phyloP scores from a whole-genome alignment of 805 yeast species.

The Metschnikowia corniflorae region DNA sequence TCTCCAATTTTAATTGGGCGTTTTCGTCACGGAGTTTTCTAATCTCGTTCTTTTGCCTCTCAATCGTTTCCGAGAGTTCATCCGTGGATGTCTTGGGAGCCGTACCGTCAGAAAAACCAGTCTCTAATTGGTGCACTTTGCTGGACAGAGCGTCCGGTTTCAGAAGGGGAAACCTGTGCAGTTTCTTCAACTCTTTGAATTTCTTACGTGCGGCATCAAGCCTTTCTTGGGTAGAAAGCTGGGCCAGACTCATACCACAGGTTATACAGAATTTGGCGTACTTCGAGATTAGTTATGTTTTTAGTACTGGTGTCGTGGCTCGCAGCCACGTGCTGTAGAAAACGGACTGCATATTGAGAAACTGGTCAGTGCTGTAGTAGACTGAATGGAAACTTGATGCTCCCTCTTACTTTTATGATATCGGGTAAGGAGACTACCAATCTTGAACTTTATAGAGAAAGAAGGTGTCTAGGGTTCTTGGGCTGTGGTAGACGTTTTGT shows the following conservation, averaged over 20 bases:
- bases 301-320: too few species aligned
- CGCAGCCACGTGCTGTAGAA: too few species aligned
- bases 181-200: conserved; percentile 64
- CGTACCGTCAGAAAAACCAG: background rate
- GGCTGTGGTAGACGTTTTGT: too few species aligned
- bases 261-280: too few species aligned
- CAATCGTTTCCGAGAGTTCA: conserved; percentile 25
- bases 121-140: background rate
- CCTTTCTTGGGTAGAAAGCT: conserved; percentile 50
- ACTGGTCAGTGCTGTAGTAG: too few species aligned
- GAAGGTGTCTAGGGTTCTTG: too few species aligned
- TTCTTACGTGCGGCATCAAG: conserved; percentile 73
- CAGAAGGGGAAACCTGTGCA: conserved; percentile 18
- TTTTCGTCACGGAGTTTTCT: conserved; percentile 38
- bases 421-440: too few species aligned
- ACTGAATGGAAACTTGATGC: too few species aligned
- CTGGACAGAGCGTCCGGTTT: background rate
- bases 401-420: too few species aligned
- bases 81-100: background rate
- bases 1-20: conserved; percentile 37
- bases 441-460: too few species aligned
- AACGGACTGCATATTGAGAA: too few species aligned
- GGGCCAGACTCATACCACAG: conserved; percentile 1
- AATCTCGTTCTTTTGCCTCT: conserved; percentile 33
- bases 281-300: too few species aligned